A percentile compares a stretch with the other conserved stretches of the same genome.
Evolutionary conservation across 371 early-diverging fungal species (phyloP).

Genomic region (Actinomucor elegans): DNA sequence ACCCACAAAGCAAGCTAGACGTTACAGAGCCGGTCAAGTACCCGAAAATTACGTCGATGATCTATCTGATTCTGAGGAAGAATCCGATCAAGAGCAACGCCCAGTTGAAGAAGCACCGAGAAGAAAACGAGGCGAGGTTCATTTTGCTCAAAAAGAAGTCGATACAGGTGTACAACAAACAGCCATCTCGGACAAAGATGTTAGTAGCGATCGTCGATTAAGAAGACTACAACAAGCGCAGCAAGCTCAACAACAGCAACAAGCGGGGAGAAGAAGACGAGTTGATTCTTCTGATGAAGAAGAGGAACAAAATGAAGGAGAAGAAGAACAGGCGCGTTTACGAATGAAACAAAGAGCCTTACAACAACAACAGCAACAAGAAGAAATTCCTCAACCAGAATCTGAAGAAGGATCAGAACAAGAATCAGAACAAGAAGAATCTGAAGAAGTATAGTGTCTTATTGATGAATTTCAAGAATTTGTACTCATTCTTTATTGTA

Average conservation of each 20-base stretch:
- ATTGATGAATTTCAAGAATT: too few relatives aligned
- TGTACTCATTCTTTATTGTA: too few relatives aligned
- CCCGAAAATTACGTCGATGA: slow-evolving; percentile 60
- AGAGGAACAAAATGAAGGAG: slow-evolving; percentile 28
- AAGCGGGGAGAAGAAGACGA: slow-evolving; percentile 46
- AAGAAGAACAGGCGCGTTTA: slow-evolving; percentile 42
- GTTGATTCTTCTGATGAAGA: slow-evolving; percentile 21
- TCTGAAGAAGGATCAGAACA: slow-evolving; percentile 36
- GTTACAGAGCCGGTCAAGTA: slow-evolving; percentile 64
- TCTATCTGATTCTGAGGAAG: slow-evolving; percentile 52
- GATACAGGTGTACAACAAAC: slow-evolving; percentile 44
- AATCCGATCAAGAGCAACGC: slow-evolving; percentile 26
- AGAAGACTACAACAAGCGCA: slow-evolving; percentile 44
- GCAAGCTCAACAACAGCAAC: slow-evolving; percentile 13
- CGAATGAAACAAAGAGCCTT: slow-evolving; percentile 46
- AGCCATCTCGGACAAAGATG: slow-evolving; percentile 45
- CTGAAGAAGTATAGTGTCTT: too few relatives aligned
- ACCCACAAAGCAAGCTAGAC: slow-evolving; percentile 53
- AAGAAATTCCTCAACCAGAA: slow-evolving; percentile 20
- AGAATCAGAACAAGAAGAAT: slow-evolving; percentile 26
- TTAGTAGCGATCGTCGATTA: slow-evolving; percentile 42
- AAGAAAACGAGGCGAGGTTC: slow-evolving; percentile 19
- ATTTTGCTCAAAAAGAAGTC: slow-evolving; percentile 50
- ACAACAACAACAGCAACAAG: slow-evolving; percentile 24
- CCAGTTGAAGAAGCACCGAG: slow-evolving; percentile 28